Base-by-base conservation (phyloP, 225 moss, liverwort and hornwort genomes). In the Pseudisothecium myosuroides region DNA sequence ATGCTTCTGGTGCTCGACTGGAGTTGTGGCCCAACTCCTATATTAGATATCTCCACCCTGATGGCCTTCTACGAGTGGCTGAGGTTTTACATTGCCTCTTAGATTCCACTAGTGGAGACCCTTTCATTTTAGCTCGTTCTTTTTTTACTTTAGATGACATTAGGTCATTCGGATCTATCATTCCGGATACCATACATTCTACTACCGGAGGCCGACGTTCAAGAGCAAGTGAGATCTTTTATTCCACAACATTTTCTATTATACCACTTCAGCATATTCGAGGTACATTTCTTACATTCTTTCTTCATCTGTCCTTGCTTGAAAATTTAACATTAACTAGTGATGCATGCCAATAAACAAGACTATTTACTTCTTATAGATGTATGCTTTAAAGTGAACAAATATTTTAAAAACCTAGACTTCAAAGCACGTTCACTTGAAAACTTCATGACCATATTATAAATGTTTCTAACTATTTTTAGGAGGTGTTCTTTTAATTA, bases 1-100 rank as follows among this genome's bases (percentile, higher is more conserved):
- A 41, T 43, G 8, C 26, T 14, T 8, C 0, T 14, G 15, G 71
- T 8, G 3, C 41, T 72, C 15, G 2, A 43, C 27, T 43, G 15
- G 41, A 72, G 1, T 43, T 72, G 5, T 26, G 27, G 41, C 11
- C 43, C 43, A 41, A 8, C 8, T 41, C 43, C 9, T 72, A 72
- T 4, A 1, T 41, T 1, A 41, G 0, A 9, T 43, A 16, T 7
- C 0, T 71, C 8, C 26, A 26, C 12, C 0, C 1, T 9, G 0
- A 71, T 71, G 41, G 26, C 7, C 8, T 26, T 4, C 0, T 26
- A 26, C 9, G 3, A 43, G 27, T 72, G 9, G 43, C 26, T 0
- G 3, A 41, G 27, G 43, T 72, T 3, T 43, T 72, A 9, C 4
- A 72, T 9, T 72, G 71, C 9, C 43, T 72, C 3, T 15, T 72